Evolutionary conservation across 768 basidiomycete genomes (phyloP).

Genomic region (Tulasnella sp.): DNA sequence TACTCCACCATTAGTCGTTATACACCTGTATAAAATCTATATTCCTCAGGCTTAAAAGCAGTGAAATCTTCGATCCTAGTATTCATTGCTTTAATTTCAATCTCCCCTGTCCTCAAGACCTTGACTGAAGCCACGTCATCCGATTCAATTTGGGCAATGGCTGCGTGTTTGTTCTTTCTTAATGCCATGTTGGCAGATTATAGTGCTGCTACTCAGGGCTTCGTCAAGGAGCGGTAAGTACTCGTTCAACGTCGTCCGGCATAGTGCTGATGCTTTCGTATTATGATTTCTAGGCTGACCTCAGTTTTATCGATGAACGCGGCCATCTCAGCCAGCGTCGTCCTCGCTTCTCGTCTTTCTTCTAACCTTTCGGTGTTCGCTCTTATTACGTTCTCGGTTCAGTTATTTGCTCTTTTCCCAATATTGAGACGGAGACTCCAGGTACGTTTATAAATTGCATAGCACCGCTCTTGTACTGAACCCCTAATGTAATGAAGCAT

Average conservation of each 20-base stretch:
- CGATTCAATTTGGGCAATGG: constrained; percentile 92
- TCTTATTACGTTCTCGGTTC: constrained; percentile 70
- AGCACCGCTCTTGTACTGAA: constrained; percentile 23
- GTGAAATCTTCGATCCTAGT: constrained; percentile 75
- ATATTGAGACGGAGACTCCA: constrained; percentile 37
- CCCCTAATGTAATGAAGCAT: constrained; percentile 1
- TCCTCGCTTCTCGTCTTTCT: constrained; percentile 77
- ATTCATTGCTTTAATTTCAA: constrained; percentile 74
- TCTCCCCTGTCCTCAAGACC: constrained; percentile 84
- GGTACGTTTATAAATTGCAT: constrained; percentile 29
- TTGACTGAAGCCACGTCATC: constrained; percentile 90
- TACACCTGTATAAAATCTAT: not conserved
- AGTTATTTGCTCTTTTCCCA: constrained; percentile 74
- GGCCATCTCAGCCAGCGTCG: constrained; percentile 82
- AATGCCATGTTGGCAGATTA: constrained; percentile 80
- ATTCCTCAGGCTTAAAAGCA: constrained; percentile 22
- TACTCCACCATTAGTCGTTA: not conserved
- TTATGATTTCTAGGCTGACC: constrained; percentile 39
- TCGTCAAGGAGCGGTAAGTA: not conserved
- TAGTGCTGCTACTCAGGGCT: constrained; percentile 28
- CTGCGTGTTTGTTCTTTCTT: constrained; percentile 70
- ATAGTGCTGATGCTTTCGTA: not conserved
- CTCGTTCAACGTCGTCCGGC: too few relatives aligned
- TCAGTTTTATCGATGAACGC: constrained; percentile 84
- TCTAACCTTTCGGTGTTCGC: constrained; percentile 81